Percentiles rank a stretch among this genome's conserved stretches.
phyloP scores from a whole-genome alignment of 2,329 filamentous ascomycete genomes.

The Plenodomus lindquistii region DNA sequence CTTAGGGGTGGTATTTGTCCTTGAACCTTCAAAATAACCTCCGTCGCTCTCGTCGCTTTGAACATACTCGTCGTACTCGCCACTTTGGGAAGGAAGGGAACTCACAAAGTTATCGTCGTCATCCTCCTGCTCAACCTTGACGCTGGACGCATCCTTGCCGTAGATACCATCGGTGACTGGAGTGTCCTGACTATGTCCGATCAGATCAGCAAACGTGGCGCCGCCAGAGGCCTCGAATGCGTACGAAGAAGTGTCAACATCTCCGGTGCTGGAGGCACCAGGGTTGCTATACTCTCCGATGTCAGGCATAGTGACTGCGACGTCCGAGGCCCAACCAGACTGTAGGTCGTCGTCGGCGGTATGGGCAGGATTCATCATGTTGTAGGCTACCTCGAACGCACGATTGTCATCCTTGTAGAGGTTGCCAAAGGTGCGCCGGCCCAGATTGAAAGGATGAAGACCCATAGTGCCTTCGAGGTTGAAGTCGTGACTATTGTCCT shows the following conservation, averaged over 20 bases:
- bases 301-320: not conserved
- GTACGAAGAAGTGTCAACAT: not conserved
- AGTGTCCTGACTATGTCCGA: not conserved
- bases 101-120: constrained; percentile 9
- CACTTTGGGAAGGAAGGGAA: constrained; percentile 12
- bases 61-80: constrained; percentile 19
- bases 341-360: not conserved
- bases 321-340: no score
- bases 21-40: constrained; percentile 7
- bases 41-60: constrained; percentile 1
- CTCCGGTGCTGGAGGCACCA: no score
- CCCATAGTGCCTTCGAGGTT: no score
- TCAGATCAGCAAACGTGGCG: not conserved
- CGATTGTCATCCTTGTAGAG: no score
- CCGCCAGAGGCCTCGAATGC: not conserved
- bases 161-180: not conserved
- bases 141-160: not conserved
- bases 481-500: no score
- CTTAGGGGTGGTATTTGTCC: constrained; percentile 20
- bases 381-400: no score
- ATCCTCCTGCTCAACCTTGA: constrained; percentile 1
- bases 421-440: no score
- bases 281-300: no score
- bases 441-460: no score
- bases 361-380: not conserved